Evolutionary conservation across 805 yeast species (phyloP), one percentile per base, ranked within the genome.

Genomic region (Lipomyces yamanashiensis): DNA sequence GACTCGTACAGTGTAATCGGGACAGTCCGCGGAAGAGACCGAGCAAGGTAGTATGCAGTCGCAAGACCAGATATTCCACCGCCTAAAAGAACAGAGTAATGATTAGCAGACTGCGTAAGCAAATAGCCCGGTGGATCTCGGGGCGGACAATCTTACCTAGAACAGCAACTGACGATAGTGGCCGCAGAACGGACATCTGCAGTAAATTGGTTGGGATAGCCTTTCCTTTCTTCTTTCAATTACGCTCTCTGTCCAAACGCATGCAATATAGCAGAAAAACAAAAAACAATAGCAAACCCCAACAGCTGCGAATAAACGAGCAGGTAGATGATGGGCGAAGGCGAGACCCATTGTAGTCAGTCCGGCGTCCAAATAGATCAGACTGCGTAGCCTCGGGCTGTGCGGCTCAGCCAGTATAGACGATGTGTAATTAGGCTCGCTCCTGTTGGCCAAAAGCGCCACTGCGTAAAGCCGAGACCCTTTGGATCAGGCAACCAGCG

Each of bases 11-110:
- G 72, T 1, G 84, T 83, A 51, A 93, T 81, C 37, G 50, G 61
- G 23, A 54, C 62, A 19, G 21, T 21, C 23, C 21, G 41, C 23
- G 70, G 70, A 23, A 67, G 40, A 12, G 33, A 17, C 71, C 74
- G 74, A 1, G 79, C 76, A 9, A 76, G 61, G 71, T 87, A 89
- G 71, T 87, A 88, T 0, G 88, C 84, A 72, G 83, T 89, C 1
- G 91, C 79, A 2, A 95, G 78, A 0, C 98, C 98, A 0, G 97
- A 88, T 1, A 93, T 83, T 0, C 99, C 99, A 0, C 89, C 87
- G 0, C 99, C 99, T 67, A 43, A 15, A n/a, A 21, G 21, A 53
- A 41, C 41, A 19, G 7, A 40, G 3, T 2, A n/a, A 13, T 43
- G 17, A 8, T 43, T 43, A 19, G 15, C 17, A 43, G 19, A 7